phyloP scores from a whole-genome alignment of 371 early-diverging fungal species.

The Mortierella sp. region DNA sequence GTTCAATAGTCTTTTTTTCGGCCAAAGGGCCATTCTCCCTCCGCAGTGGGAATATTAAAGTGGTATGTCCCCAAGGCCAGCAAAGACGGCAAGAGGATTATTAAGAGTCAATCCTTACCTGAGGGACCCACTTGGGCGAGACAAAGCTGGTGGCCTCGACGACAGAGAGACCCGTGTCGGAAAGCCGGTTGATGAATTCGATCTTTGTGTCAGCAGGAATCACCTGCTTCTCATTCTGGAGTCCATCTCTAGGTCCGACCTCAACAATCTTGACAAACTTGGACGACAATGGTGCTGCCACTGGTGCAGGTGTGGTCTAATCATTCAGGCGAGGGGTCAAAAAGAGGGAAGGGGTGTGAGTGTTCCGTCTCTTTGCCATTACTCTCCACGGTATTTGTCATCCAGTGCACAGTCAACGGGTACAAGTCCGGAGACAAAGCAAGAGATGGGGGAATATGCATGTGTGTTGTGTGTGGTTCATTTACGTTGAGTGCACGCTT shows the following conservation, averaged over 20 bases:
- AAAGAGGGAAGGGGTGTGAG: background rate
- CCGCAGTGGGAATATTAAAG: background rate
- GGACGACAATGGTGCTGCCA: slow-evolving; percentile 28
- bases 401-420: background rate
- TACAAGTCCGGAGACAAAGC: background rate
- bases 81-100: too few species aligned
- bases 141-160: slow-evolving; percentile 97
- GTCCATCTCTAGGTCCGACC: slow-evolving; percentile 96
- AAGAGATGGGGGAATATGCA: too few species aligned
- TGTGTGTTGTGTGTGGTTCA: too few species aligned
- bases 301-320: slow-evolving; percentile 33
- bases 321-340: background rate
- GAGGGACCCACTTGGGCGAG: slow-evolving; percentile 98
- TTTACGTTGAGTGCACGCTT: slow-evolving; percentile 41
- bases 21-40: background rate
- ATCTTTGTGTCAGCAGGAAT: slow-evolving; percentile 88
- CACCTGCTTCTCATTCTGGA: slow-evolving; percentile 95
- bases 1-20: background rate
- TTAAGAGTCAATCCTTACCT: slow-evolving; percentile 63
- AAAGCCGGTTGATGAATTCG: slow-evolving; percentile 85
- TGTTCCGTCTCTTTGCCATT: too few species aligned
- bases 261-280: slow-evolving; percentile 85
- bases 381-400: background rate
- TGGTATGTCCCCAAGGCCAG: too few species aligned
- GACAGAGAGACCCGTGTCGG: slow-evolving; percentile 86